Base-by-base conservation (phyloP, 2,329 filamentous ascomycete genomes). In the Periconia digitata region DNA sequence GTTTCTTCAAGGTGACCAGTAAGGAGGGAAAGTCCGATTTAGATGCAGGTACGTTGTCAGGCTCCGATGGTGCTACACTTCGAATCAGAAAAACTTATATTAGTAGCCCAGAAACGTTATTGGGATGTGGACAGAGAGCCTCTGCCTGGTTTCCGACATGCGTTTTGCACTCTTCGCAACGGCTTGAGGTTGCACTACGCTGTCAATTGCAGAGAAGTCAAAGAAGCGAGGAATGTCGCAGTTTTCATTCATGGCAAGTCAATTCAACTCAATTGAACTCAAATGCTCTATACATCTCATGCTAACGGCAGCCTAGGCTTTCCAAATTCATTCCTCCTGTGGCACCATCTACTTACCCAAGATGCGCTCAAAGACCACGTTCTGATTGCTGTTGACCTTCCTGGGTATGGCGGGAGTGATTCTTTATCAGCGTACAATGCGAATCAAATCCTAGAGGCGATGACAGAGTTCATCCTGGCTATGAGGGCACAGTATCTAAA, bases 341-440 rank as follows among this genome's bases (percentile, higher is more conserved):
- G 80, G 79, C 73, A 74, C 39, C 68, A 76, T 43, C 63, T 81
- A 20, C 64, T 83, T 17, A 63, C 64, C 34, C 76, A 74, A 0
- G 49, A 69, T 8, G 56, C 66, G 8, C 63, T 74, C 22, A 50
- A 71, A 21, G 55, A 71, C 6, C 73, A 76, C 17, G 75, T 74
- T 17, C 55, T 83, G 6, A 73, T 84, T 24, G 80, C 79, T 0
- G 70, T 83, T 34, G 82, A 84, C 58, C 62, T 85, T 6, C 82
- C 82, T 16, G 81, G 82, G 1, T 84, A 79, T 52, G 82, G 82
- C 29, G 82, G 82, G 8, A 82, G 76, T 47, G 80, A 83, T 52
- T 72, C 72, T 42, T 63, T 84, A 47, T 61, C 72, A 1, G 60
- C 69, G 40, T 84, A 83, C 55, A 71, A 73, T 2, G 70, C 79